Evolutionary conservation across 2,329 filamentous ascomycete genomes (phyloP), one percentile per base, ranked within the genome.

Genomic region (Colletotrichum salicis): DNA sequence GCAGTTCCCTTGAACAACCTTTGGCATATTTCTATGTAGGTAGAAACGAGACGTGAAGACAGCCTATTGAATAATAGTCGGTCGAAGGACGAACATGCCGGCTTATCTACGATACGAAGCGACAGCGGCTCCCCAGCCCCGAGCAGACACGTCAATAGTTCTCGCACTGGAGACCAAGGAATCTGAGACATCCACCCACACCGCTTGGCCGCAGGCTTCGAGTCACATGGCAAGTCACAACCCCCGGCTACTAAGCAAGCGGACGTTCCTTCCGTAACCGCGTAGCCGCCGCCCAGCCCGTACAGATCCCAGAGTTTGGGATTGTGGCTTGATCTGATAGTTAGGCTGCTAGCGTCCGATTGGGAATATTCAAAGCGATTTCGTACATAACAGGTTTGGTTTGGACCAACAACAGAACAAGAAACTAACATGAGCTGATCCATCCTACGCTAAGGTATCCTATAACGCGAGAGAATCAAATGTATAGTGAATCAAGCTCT

Each of bases 161-260:
- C 41, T 54, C 70, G 35, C 65, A 63, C 41, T 31, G 19, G 33
- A 56, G 57, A 22, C 45, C 29, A 56, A n/a, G 33, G 59, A 33
- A 52, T 61, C 64, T 68, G 60, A 70, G 72, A 72, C 70, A 73
- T 11, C 72, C 70, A 72, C 64, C 71, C 71, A 73, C 72, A 73
- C 69, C 56, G 27, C 33, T 64, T 64, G 68, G 71, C 70, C 56
- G 61, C 61, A 58, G 31, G 68, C 58, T 56, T 62, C 45, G 52
- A 59, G 72, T 73, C 72, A 73, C 70, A 73, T 73, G 72, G 69
- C 57, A 72, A 70, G 70, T 73, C 69, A 70, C 52, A 58, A 61
- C 61, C 45, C 64, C 37, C 10, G 24, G 31, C 27, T 56, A 48
- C 65, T 71, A 54, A 48, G 45, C 33, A 62, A 65, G 63, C 70